These are phyloP conservation scores for Schwanniomyces vanrijiae DNA, from an alignment of 805 yeast genomes.

Conservation along the genomic window DNA sequence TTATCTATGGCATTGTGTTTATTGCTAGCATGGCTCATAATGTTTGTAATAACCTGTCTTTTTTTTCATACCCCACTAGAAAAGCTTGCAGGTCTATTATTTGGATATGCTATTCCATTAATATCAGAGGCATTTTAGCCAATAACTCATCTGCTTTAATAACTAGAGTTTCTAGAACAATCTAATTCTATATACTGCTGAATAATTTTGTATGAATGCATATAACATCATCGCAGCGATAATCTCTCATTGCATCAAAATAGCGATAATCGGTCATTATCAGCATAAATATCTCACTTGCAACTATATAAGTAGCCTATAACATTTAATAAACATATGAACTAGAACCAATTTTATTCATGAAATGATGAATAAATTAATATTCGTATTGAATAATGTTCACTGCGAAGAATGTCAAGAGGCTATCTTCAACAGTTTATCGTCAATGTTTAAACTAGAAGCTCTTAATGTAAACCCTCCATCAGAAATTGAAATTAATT, in stretches of 20 bases:
- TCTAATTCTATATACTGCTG: background rate
- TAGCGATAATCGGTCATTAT: background rate
- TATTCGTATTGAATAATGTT: slow-evolving; percentile 40
- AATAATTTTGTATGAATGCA: background rate
- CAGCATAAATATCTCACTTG: slow-evolving; percentile 1
- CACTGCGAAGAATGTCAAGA: slow-evolving; percentile 57
- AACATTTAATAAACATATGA: background rate
- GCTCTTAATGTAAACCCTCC: slow-evolving; percentile 8
- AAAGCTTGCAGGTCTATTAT: slow-evolving; percentile 41
- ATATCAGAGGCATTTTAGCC: background rate
- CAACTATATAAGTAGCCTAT: background rate
- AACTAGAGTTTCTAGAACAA: background rate
- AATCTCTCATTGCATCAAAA: background rate
- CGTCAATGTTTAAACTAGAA: slow-evolving; percentile 13
- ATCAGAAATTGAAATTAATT: slow-evolving; percentile 5
- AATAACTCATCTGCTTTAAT: background rate
- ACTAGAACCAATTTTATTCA: background rate
- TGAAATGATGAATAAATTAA: slow-evolving; percentile 20
- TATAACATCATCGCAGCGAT: background rate
- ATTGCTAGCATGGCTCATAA: slow-evolving; percentile 34
- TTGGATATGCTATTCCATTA: slow-evolving; percentile 37
- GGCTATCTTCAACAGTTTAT: slow-evolving; percentile 29
- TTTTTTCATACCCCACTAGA: slow-evolving; percentile 52
- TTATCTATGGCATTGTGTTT: slow-evolving; percentile 9
- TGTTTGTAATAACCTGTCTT: slow-evolving; percentile 44